A percentile compares a stretch with the other conserved stretches of the same genome.
Conservation (phyloP, 306 rosid genomes). For the Lathyrus aphaca region DNA sequence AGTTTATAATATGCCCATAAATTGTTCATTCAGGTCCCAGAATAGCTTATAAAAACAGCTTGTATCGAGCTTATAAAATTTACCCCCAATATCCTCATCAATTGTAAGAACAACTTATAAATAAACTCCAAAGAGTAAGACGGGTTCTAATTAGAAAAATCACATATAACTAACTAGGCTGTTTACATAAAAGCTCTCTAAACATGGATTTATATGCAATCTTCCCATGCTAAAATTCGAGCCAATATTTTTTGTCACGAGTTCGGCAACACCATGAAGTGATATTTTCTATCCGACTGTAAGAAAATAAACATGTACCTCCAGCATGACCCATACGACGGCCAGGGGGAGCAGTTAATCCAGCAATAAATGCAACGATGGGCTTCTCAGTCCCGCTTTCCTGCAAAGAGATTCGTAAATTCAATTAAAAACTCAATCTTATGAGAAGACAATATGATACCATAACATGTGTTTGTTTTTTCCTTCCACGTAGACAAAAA, state of each 20-base stretch:
- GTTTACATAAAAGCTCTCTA: not conserved
- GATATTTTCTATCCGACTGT: constrained; percentile 16
- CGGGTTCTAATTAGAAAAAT: not conserved
- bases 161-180: too few relatives aligned
- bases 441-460: constrained; percentile 3
- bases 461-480: not conserved
- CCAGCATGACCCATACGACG: constrained; percentile 99
- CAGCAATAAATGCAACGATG: constrained; percentile 94
- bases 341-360: constrained; percentile 99
- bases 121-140: not conserved
- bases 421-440: constrained; percentile 19
- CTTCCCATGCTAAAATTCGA: not conserved
- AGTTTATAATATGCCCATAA: not conserved
- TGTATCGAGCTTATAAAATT: not conserved
- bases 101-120: not conserved
- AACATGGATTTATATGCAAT: not conserved
- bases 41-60: not conserved
- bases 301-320: constrained; percentile 51
- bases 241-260: not conserved
- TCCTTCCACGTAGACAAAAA: not conserved
- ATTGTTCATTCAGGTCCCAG: not conserved
- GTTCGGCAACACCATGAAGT: constrained; percentile 4
- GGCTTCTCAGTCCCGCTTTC: constrained; percentile 98
- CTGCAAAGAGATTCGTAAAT: constrained; percentile 51
- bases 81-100: not conserved